These are phyloP conservation scores for Candida corydali DNA, from an alignment of 805 yeast species.

Conservation along the genomic window DNA sequence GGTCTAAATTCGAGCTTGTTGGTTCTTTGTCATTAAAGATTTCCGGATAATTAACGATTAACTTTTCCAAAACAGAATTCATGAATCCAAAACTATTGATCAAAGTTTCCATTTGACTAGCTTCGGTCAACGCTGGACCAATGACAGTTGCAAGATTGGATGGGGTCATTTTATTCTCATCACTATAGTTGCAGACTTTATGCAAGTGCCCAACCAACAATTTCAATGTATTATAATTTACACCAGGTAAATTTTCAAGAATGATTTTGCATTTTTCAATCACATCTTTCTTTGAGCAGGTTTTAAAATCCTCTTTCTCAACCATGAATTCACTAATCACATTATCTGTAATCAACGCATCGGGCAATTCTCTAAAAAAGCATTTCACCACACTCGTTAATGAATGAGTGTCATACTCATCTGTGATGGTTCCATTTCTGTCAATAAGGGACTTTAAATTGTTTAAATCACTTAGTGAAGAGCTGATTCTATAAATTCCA, in stretches of 20 bases:
- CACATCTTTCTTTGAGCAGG: neutral
- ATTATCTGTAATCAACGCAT: slow-evolving; percentile 67
- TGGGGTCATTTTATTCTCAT: slow-evolving; percentile 79
- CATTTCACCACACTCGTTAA: slow-evolving; percentile 85
- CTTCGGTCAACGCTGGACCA: slow-evolving; percentile 58
- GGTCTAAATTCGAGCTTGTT: neutral
- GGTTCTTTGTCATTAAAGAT: slow-evolving; percentile 1
- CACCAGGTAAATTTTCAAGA: slow-evolving; percentile 49
- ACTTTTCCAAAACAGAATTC: slow-evolving; percentile 49
- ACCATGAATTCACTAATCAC: slow-evolving; percentile 56
- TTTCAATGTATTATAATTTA: slow-evolving; percentile 66
- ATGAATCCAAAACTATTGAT: slow-evolving; percentile 50
- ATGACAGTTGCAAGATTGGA: slow-evolving; percentile 89
- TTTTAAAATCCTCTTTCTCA: slow-evolving; percentile 15
- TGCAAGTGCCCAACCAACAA: slow-evolving; percentile 66
- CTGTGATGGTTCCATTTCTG: slow-evolving; percentile 42
- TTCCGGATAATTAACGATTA: slow-evolving; percentile 37
- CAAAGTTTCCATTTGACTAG: slow-evolving; percentile 44
- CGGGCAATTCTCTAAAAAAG: slow-evolving; percentile 82
- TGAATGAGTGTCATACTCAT: slow-evolving; percentile 71
- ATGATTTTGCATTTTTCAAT: slow-evolving; percentile 23
- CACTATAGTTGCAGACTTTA: slow-evolving; percentile 62
- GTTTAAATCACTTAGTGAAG: slow-evolving; percentile 45
- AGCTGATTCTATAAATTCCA: slow-evolving; percentile 77
- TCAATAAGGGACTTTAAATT: slow-evolving; percentile 44